Conservation (phyloP, 2,329 filamentous ascomycete genomes). For the Aspergillus sp. region DNA sequence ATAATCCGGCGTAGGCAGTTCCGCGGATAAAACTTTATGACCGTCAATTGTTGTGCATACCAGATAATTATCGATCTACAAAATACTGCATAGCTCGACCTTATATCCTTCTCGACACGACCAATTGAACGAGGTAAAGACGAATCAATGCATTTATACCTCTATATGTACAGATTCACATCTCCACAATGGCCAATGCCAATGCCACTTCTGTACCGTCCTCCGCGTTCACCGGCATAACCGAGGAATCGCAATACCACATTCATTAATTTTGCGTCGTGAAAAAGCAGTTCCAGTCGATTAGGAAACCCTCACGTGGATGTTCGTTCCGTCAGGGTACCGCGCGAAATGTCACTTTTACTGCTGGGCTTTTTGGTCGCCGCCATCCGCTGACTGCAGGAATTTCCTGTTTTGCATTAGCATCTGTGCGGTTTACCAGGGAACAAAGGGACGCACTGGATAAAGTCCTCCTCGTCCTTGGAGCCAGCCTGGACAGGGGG, state of each 20-base stretch:
- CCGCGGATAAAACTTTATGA: no score
- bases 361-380: constrained; percentile 41
- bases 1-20: no score
- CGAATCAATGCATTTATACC: constrained; percentile 16
- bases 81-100: no score
- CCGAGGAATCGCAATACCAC: no score
- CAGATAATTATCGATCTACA: no score
- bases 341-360: constrained; percentile 13
- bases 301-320: background rate
- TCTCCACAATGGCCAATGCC: constrained; percentile 4
- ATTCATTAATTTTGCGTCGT: no score
- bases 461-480: constrained; percentile 63
- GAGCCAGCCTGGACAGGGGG: constrained; percentile 59
- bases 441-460: constrained; percentile 49
- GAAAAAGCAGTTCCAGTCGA: background rate
- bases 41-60: no score
- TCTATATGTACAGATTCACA: constrained; percentile 25
- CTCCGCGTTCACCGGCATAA: background rate
- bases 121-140: background rate
- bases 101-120: no score
- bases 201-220: background rate
- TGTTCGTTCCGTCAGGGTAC: background rate
- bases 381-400: constrained; percentile 44
- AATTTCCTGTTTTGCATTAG: constrained; percentile 37
- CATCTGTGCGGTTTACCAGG: background rate